phyloP scores from a whole-genome alignment of 306 rosid species.

The Betula pendula region DNA sequence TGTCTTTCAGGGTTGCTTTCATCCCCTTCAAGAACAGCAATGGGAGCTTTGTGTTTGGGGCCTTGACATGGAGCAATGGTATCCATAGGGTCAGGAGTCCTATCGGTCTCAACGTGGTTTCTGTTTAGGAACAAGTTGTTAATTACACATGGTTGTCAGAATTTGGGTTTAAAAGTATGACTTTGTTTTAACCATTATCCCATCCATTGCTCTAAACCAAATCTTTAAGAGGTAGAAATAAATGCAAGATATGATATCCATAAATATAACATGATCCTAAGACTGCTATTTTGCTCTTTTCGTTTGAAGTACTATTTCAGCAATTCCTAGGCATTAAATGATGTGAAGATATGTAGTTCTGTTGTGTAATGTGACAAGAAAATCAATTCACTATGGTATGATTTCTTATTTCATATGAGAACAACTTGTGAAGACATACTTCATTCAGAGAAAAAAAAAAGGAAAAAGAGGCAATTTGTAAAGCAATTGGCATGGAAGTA shows the following conservation, averaged over 20 bases:
- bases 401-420: neutral
- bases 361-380: neutral
- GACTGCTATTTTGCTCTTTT: neutral
- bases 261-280: neutral
- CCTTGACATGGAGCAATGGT: constrained; percentile 66
- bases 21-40: constrained; percentile 48
- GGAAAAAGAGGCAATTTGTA: neutral
- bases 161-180: neutral
- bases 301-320: neutral
- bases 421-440: neutral
- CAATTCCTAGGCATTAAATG: neutral
- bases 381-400: neutral
- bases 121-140: constrained; percentile 27
- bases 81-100: constrained; percentile 62
- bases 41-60: constrained; percentile 70
- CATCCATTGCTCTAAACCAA: constrained; percentile 1
- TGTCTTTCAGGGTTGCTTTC: constrained; percentile 48
- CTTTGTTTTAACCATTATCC: neutral
- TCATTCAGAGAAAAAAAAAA: neutral
- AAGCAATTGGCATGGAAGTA: neutral
- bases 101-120: constrained; percentile 51
- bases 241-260: neutral
- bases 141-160: neutral
- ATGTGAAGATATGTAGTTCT: neutral
- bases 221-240: neutral